These are phyloP conservation scores for Linderina pennispora DNA, from an alignment of 192 early-diverging fungal species.

Conservation along the genomic window DNA sequence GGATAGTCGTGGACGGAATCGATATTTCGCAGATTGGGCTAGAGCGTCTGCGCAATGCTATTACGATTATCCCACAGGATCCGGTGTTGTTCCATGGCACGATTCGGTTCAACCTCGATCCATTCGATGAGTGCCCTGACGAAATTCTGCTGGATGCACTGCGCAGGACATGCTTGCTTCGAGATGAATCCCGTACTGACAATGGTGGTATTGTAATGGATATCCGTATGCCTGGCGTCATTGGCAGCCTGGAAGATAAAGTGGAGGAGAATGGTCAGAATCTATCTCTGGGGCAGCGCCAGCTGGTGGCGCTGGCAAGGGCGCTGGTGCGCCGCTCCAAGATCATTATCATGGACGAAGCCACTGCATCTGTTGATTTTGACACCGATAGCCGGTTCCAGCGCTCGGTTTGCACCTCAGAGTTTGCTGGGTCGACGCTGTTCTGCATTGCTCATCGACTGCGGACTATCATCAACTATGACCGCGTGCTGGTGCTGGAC, in stretches of 20 bases:
- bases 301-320: constrained; percentile 60
- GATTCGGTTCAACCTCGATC: constrained; percentile 77
- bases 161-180: constrained; percentile 54
- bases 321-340: constrained; percentile 57
- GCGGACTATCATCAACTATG: constrained; percentile 69
- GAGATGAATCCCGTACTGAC: too few species aligned
- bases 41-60: too few species aligned
- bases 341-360: constrained; percentile 69
- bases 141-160: constrained; percentile 61
- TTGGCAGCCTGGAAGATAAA: constrained; percentile 23
- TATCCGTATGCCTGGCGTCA: constrained; percentile 24
- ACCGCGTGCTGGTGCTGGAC: constrained; percentile 67
- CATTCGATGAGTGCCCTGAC: constrained; percentile 64
- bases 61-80: too few species aligned
- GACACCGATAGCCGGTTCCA: constrained; percentile 77
- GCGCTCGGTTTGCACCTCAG: constrained; percentile 61
- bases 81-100: constrained; percentile 62
- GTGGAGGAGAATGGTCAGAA: background rate
- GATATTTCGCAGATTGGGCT: too few species aligned
- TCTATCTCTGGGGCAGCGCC: constrained; percentile 39
- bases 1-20: too few species aligned
- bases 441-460: constrained; percentile 80
- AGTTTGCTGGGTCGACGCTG: constrained; percentile 60
- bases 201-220: too few species aligned
- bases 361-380: constrained; percentile 57